Evolutionary conservation across 805 yeast species (phyloP), one percentile per base, ranked within the genome.

Genomic region (Yarrowia deformans): DNA sequence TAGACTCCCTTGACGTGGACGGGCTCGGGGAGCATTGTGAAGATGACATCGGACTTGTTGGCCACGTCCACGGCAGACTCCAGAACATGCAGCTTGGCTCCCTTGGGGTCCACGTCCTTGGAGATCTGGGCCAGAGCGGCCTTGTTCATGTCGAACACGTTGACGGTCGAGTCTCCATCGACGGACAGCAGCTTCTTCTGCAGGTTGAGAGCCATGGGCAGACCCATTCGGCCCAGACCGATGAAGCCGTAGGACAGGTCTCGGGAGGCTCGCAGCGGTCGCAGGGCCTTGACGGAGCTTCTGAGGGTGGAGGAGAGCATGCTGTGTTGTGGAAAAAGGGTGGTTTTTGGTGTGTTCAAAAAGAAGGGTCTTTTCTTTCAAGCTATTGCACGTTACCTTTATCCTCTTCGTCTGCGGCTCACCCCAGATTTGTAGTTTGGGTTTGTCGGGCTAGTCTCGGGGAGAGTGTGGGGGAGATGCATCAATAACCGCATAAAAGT

Each of bases 171-270:
- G 48, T 81, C 79, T 66, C 84, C 76, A 42, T 76, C 74, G 68
- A 84, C 87, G 14, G 71, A 68, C 0, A 80, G 75, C 68, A 81
- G 77, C 69, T 78, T 77, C 39, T 66, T 48, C 73, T 81, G 79
- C 39, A 85, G 77, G 72, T 84, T 85, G 69, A 79, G 76, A 19
- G 87, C 87, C 88, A 84, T 84, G 72, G 83, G 83, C 67, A 81
- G 83, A 67, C 88, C 86, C 88, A 84, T 84, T 69, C 83, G 84
- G 39, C 88, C 88, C 39, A 85, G 78, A n/a, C 88, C 88, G 50
- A 84, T 81, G 77, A 84, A 84, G 37, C 87, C 88, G 72, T 82
- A 84, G 48, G 72, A 70, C 29, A 67, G 69, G 43, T 68, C 37
- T 12, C 69, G 69, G 6, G 61, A 9, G 35, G 35, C 16, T 29